Evolutionary conservation across 2,329 filamentous ascomycete species (phyloP), one percentile per base, ranked within the genome.

Genomic region (Venturiaceae sp.): DNA sequence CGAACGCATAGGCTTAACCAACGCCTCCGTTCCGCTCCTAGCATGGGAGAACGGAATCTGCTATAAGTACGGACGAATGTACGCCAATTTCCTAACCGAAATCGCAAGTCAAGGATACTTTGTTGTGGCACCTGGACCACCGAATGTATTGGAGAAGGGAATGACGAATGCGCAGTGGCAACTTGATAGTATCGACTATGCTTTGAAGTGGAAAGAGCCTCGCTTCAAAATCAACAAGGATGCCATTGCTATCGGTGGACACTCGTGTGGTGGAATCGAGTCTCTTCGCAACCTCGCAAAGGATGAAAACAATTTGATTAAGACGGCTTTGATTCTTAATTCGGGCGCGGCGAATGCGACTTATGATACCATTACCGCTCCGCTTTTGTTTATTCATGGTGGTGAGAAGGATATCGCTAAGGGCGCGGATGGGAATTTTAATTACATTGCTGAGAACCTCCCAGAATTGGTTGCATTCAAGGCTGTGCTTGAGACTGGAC

Each of bases 251-350:
- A 28, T 37, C 7, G 28, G 23, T 30, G 53, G 53, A 5, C 53
- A 55, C 11, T 33, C 28, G n/a, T 55, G 53, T 28, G 53, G 53
- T 55, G 53, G 53, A 34, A 55, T 55, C 13, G 53, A 55, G 13
- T 39, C 37, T 8, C 37, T 39, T 19, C 37, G 37, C 13, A 39
- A 39, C 16, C 37, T 39, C 37, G 37, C 37, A 16, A 39, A 39
- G 6, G 37, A 39, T 19, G 5, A 16, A 16, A 39, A 39, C 9
- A 39, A 19, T 2, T 19, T 39, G 3, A 19, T 39, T 16, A 39
- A 39, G 21, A 39, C 37, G 2, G 37, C 16, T 19, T 19, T 39
- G 16, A 39, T 39, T 19, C 37, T 39, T 19, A 39, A 39, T 19
- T 39, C 37, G 5, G 37, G 37, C 37, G 37, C 16, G 3, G 21